phyloP scores from a whole-genome alignment of 495 filamentous ascomycete species.

The Daldinia bambusicola region DNA sequence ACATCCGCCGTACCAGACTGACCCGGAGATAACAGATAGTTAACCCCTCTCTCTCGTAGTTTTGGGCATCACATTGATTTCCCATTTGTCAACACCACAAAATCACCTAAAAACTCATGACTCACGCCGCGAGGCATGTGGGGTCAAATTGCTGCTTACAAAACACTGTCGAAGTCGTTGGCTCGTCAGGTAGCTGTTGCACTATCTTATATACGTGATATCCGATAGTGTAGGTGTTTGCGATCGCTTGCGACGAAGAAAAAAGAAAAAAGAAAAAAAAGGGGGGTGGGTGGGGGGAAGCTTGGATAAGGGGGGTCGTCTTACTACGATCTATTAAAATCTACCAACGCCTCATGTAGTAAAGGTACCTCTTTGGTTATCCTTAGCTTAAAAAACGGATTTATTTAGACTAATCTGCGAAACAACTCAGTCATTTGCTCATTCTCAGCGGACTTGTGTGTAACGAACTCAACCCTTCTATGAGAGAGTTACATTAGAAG shows the following conservation, averaged over 20 bases:
- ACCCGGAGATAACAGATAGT: neutral
- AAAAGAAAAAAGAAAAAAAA: neutral
- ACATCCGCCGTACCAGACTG: neutral
- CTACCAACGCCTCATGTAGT: neutral
- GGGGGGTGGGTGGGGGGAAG: neutral
- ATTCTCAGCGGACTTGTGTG: neutral
- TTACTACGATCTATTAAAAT: neutral
- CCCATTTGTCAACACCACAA: neutral
- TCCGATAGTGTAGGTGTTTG: neutral
- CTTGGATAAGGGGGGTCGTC: neutral
- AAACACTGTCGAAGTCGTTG: neutral
- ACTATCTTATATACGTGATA: neutral
- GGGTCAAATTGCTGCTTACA: neutral
- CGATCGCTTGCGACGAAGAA: neutral
- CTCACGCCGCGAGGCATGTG: neutral
- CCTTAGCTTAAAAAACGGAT: neutral
- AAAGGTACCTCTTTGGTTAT: neutral
- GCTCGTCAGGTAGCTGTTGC: neutral
- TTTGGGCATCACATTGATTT: neutral
- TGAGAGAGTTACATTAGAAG: slow-evolving; percentile 1
- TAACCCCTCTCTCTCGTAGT: neutral
- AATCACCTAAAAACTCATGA: neutral
- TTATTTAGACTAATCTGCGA: neutral
- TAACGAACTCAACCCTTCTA: neutral
- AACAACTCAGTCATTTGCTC: neutral